These are phyloP conservation scores for Phytophthora rubi DNA, from an alignment of 352 stramenopile species.

Conservation along the genomic window DNA sequence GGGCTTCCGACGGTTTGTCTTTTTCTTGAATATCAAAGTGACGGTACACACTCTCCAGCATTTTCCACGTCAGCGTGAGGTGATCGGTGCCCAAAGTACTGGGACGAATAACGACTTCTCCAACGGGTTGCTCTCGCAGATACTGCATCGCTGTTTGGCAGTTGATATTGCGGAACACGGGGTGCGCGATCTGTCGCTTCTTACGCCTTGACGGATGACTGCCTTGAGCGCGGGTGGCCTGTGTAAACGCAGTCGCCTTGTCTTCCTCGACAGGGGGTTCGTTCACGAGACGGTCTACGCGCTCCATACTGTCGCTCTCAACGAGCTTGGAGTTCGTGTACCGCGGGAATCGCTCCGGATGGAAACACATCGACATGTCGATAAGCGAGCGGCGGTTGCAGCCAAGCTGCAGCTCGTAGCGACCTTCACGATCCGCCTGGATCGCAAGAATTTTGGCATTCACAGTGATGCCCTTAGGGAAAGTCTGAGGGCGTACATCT, in stretches of 20 bases:
- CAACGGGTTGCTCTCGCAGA: slow-evolving; percentile 76
- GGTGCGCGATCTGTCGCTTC: slow-evolving; percentile 88
- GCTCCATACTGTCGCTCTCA: slow-evolving; percentile 69
- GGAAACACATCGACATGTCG: slow-evolving; percentile 78
- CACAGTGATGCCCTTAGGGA: slow-evolving; percentile 87
- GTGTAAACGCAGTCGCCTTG: slow-evolving; percentile 53
- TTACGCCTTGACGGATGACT: slow-evolving; percentile 69
- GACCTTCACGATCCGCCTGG: slow-evolving; percentile 73
- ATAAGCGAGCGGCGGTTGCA: slow-evolving; percentile 80
- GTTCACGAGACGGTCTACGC: slow-evolving; percentile 83
- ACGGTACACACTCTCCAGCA: slow-evolving; percentile 85
- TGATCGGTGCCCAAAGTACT: slow-evolving; percentile 86
- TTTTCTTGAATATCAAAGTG: slow-evolving; percentile 91
- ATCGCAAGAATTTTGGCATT: slow-evolving; percentile 86
- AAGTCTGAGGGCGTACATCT: slow-evolving; percentile 62
- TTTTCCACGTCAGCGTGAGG: slow-evolving; percentile 90
- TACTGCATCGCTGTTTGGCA: slow-evolving; percentile 84
- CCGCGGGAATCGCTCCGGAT: slow-evolving; percentile 58
- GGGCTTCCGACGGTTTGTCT: slow-evolving; percentile 86
- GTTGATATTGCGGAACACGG: slow-evolving; percentile 89
- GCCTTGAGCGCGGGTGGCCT: slow-evolving; percentile 36
- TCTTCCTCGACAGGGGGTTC: slow-evolving; percentile 77
- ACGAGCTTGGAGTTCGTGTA: slow-evolving; percentile 65
- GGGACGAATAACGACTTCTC: slow-evolving; percentile 87
- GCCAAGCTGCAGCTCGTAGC: slow-evolving; percentile 78